Conservation (phyloP, 108 stramenopile species). For the Asterionellopsis glacialis region DNA sequence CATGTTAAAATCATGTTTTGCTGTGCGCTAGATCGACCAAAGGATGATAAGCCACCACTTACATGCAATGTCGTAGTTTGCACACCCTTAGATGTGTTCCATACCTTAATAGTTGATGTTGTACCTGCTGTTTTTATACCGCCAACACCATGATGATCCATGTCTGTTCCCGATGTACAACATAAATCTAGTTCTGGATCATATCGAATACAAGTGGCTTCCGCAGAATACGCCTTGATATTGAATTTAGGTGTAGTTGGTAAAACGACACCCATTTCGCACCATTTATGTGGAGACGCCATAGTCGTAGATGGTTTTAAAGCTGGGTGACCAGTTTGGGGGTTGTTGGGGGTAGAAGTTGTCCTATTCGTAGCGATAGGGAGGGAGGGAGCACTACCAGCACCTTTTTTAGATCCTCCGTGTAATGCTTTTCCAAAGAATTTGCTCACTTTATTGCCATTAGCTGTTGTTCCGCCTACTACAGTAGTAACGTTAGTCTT, state of each 20-base stretch:
- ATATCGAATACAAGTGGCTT: constrained; percentile 63
- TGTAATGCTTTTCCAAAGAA: not conserved
- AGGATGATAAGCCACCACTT: constrained; percentile 16
- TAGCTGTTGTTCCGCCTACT: too few relatives aligned
- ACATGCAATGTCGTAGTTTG: constrained; percentile 53
- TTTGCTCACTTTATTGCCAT: constrained; percentile 6
- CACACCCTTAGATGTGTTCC: constrained; percentile 68
- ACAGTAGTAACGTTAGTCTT: too few relatives aligned
- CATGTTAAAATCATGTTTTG: constrained; percentile 55
- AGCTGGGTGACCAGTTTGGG: constrained; percentile 5
- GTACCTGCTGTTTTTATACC: not conserved
- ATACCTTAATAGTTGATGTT: constrained; percentile 53
- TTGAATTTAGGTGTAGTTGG: constrained; percentile 54
- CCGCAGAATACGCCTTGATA: constrained; percentile 55
- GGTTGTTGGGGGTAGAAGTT: constrained; percentile 8
- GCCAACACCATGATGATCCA: not conserved
- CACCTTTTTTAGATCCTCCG: not conserved
- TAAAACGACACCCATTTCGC: constrained; percentile 36
- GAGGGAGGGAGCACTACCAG: not conserved
- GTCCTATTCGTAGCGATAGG: constrained; percentile 5
- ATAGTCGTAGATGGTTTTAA: constrained; percentile 6
- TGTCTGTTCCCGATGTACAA: not conserved
- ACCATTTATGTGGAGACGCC: constrained; percentile 35
- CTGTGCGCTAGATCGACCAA: not conserved
- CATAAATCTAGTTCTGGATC: constrained; percentile 10